phyloP scores from a whole-genome alignment of 2,329 filamentous ascomycete species.

The Lizonia empirigonia region DNA sequence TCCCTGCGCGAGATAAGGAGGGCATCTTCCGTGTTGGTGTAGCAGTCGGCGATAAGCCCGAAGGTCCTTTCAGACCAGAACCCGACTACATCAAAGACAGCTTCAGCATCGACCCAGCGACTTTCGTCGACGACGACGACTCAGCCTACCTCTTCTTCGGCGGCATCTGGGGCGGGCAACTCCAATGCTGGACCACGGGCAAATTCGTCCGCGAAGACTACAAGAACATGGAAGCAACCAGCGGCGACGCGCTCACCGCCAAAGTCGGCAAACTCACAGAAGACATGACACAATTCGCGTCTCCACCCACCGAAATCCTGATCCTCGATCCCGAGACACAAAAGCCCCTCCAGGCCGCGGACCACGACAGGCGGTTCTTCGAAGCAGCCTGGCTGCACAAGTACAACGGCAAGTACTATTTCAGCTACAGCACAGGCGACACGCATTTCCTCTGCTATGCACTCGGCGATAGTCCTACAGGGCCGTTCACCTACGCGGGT shows the following conservation, averaged over 20 bases:
- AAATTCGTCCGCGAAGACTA: constrained; percentile 58
- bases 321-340: constrained; percentile 65
- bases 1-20: constrained; percentile 73
- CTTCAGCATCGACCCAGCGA: constrained; percentile 78
- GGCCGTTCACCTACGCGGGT: constrained; percentile 75
- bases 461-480: constrained; percentile 66
- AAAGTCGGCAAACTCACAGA: constrained; percentile 68
- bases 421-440: constrained; percentile 79
- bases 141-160: constrained; percentile 75
- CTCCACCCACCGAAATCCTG: constrained; percentile 62
- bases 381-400: constrained; percentile 83
- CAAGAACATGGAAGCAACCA: constrained; percentile 35
- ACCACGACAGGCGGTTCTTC: constrained; percentile 78
- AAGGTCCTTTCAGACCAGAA: constrained; percentile 73
- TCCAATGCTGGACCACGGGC: constrained; percentile 73
- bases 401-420: constrained; percentile 71
- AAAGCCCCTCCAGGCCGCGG: constrained; percentile 66
- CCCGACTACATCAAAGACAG: constrained; percentile 68
- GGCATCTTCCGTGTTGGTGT: constrained; percentile 77
- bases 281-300: constrained; percentile 69
- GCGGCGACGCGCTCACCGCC: constrained; percentile 63
- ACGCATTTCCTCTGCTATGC: constrained; percentile 77
- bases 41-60: constrained; percentile 66
- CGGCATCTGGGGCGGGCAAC: constrained; percentile 79
- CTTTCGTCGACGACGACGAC: constrained; percentile 72